Conservation (phyloP, 1,284 basidiomycete genomes). For the Schizophyllum amplum region DNA sequence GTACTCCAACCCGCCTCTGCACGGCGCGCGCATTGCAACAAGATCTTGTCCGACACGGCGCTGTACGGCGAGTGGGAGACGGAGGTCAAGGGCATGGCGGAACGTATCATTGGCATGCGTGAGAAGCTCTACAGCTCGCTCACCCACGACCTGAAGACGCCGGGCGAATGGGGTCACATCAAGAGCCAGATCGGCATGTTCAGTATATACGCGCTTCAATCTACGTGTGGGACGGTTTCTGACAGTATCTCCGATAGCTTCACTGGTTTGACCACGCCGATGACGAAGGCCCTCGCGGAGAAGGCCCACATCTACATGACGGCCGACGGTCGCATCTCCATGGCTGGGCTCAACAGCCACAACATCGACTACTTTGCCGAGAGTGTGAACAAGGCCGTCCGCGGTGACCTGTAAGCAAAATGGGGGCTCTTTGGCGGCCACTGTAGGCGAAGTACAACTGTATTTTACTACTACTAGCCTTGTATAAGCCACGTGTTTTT, state of each 20-base stretch:
- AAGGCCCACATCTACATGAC: conserved; percentile 96
- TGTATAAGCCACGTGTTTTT: neutral
- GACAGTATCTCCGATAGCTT: conserved; percentile 42
- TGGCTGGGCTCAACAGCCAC: conserved; percentile 87
- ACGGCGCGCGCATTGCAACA: conserved; percentile 90
- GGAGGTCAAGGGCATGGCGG: conserved; percentile 94
- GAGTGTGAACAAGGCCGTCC: conserved; percentile 77
- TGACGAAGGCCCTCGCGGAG: conserved; percentile 84
- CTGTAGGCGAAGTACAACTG: too few relatives aligned
- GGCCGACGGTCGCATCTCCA: conserved; percentile 84
- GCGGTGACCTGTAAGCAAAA: conserved; percentile 56
- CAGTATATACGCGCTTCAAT: conserved; percentile 43
- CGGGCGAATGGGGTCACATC: conserved; percentile 94
- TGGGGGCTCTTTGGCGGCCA: neutral
- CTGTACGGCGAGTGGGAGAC: conserved; percentile 86
- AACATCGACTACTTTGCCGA: conserved; percentile 93
- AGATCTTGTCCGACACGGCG: conserved; percentile 71
- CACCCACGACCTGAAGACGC: conserved; percentile 78
- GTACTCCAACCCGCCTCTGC: conserved; percentile 97
- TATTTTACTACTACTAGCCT: conserved; percentile 6
- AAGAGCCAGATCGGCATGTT: conserved; percentile 97
- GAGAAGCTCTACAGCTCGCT: conserved; percentile 77
- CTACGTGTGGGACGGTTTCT: conserved; percentile 1
- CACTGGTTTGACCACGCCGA: conserved; percentile 78
- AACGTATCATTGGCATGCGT: conserved; percentile 95